A percentile compares a stretch with the other conserved stretches of the same genome.
Evolutionary conservation across 192 early-diverging fungal genomes (phyloP).

Genomic region (Gigaspora rosea): DNA sequence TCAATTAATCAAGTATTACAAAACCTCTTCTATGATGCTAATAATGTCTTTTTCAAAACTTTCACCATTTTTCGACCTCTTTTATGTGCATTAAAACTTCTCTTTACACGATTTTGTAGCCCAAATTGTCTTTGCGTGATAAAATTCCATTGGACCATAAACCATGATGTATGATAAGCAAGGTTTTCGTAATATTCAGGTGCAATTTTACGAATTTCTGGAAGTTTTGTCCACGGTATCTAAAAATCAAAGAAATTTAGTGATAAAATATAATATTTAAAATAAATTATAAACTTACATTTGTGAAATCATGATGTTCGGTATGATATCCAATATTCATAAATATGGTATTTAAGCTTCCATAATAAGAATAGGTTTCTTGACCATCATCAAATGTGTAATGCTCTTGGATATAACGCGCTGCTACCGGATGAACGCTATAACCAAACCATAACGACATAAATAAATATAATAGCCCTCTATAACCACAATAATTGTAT

Average conservation of each 20-base stretch:
- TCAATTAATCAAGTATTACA: too few relatives aligned
- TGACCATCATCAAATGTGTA: conserved; percentile 91
- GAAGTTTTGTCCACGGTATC: conserved; percentile 87
- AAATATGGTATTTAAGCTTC: conserved; percentile 79
- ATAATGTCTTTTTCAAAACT: conserved; percentile 38
- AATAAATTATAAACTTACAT: not conserved
- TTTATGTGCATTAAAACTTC: conserved; percentile 70
- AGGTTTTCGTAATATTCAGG: conserved; percentile 89
- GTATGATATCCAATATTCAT: conserved; percentile 98
- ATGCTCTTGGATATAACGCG: conserved; percentile 97
- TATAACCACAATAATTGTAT: conserved; percentile 56
- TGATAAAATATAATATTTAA: not conserved
- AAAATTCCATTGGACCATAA: conserved; percentile 81
- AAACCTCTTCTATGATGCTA: not conserved
- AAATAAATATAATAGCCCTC: conserved; percentile 70
- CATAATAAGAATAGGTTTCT: conserved; percentile 98
- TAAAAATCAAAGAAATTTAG: conserved; percentile 10
- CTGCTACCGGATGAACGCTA: conserved; percentile 88
- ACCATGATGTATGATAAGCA: conserved; percentile 85
- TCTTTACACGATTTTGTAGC: conserved; percentile 79
- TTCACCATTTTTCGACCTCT: conserved; percentile 68
- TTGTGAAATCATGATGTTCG: conserved; percentile 94
- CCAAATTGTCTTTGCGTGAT: conserved; percentile 71
- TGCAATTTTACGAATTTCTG: conserved; percentile 74
- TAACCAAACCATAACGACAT: conserved; percentile 79